These are phyloP conservation scores for Colletotrichum zoysiae DNA, from an alignment of 2,329 filamentous ascomycete species.

Conservation along the genomic window DNA sequence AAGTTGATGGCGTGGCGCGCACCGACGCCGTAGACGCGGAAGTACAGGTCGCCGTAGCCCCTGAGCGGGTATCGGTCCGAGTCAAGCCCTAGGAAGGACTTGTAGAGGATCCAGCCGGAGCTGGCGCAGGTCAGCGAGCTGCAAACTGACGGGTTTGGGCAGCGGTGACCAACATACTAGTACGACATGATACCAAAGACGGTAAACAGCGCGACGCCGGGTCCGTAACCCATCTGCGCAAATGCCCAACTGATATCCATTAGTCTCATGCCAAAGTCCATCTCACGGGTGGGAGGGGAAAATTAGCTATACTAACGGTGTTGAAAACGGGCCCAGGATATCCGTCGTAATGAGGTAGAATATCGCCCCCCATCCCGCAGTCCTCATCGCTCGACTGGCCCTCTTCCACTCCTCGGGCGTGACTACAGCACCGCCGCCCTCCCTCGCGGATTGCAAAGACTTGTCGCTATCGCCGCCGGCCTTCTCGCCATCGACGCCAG, in stretches of 20 bases:
- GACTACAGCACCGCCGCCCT: slow-evolving; percentile 31
- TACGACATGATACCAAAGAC: slow-evolving; percentile 54
- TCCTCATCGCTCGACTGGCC: slow-evolving; percentile 59
- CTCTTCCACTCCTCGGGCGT: slow-evolving; percentile 59
- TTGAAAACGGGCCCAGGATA: slow-evolving; percentile 58
- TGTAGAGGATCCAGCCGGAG: slow-evolving; percentile 62
- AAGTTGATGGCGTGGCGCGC: slow-evolving; percentile 62
- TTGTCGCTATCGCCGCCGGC: slow-evolving; percentile 7
- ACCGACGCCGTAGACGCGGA: slow-evolving; percentile 59
- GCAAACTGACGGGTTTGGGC: too few relatives aligned
- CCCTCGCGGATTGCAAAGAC: background rate
- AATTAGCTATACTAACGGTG: slow-evolving; percentile 48
- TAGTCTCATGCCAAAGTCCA: background rate
- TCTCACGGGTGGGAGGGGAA: background rate
- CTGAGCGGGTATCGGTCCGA: slow-evolving; percentile 60
- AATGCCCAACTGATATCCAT: slow-evolving; percentile 38
- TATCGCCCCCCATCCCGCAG: slow-evolving; percentile 58
- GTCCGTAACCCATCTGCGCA: slow-evolving; percentile 55
- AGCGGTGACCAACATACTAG: slow-evolving; percentile 3
- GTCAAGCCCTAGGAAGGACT: slow-evolving; percentile 59
- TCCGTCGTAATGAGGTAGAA: slow-evolving; percentile 65
- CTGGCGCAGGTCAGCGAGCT: slow-evolving; percentile 46
- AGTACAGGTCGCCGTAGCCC: slow-evolving; percentile 63
- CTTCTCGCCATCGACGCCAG: slow-evolving; percentile 5
- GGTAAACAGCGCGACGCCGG: slow-evolving; percentile 60